Evolutionary conservation across 495 filamentous ascomycete genomes (phyloP).

Genomic region (Xylaria castorea): DNA sequence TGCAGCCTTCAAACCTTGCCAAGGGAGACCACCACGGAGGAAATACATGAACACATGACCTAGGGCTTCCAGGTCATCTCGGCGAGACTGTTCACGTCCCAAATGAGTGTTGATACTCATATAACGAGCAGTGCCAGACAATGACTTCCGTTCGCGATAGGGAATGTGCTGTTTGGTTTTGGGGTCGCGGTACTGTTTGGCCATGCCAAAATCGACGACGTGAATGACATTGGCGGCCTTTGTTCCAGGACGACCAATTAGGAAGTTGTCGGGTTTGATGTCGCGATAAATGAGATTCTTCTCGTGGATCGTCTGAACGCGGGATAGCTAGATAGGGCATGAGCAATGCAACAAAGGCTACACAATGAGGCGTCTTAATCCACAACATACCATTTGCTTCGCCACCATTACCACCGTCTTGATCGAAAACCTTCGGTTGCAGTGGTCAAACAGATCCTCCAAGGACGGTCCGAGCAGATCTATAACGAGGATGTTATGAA

Average conservation of each 20-base stretch:
- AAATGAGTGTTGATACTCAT: conserved; percentile 99
- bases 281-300: conserved; percentile 99
- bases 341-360: conserved; percentile 26
- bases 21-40: conserved; percentile 91
- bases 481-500: conserved; percentile 99
- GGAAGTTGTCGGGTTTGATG: conserved; percentile 99
- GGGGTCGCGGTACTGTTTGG: conserved; percentile 98
- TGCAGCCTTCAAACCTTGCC: conserved; percentile 98
- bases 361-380: conserved; percentile 24
- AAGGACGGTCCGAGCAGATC: conserved; percentile 95
- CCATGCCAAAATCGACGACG: conserved; percentile 99
- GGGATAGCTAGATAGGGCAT: conserved; percentile 72
- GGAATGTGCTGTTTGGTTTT: conserved; percentile 99
- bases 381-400: conserved; percentile 87
- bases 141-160: conserved; percentile 95
- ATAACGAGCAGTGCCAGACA: conserved; percentile 96
- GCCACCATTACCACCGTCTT: conserved; percentile 99
- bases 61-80: conserved; percentile 95
- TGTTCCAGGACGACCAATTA: conserved; percentile 90
- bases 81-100: conserved; percentile 92
- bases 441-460: conserved; percentile 98
- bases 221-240: conserved; percentile 98
- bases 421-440: conserved; percentile 90
- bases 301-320: conserved; percentile 99
- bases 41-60: conserved; percentile 99